Percentiles rank a stretch among this genome's conserved stretches.
Evolutionary conservation across 2,329 filamentous ascomycete species (phyloP).

Genomic region (Alternaria sp.): DNA sequence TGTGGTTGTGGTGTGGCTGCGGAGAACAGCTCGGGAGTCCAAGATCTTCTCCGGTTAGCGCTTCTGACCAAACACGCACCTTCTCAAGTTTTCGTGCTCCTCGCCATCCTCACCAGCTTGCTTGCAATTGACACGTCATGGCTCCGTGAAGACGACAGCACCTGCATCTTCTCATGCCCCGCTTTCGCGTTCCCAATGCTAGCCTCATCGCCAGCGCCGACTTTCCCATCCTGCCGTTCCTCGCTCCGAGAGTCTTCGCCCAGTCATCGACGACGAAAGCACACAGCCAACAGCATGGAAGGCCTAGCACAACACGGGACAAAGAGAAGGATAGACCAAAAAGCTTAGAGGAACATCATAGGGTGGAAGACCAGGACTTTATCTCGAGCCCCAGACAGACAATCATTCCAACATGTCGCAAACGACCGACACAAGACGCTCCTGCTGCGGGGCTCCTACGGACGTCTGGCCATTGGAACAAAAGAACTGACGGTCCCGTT

Average conservation of each 20-base stretch:
- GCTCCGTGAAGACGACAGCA: slow-evolving; percentile 35
- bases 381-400: neutral
- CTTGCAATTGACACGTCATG: slow-evolving; percentile 30
- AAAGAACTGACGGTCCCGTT: neutral
- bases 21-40: slow-evolving; percentile 28
- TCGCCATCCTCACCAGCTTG: slow-evolving; percentile 4
- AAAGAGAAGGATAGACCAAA: slow-evolving; percentile 12
- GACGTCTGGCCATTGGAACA: neutral
- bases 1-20: slow-evolving; percentile 11
- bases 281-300: slow-evolving; percentile 17
- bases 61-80: slow-evolving; percentile 22
- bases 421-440: neutral
- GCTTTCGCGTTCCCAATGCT: slow-evolving; percentile 37
- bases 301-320: slow-evolving; percentile 14
- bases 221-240: slow-evolving; percentile 46
- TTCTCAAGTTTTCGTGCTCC: slow-evolving; percentile 22
- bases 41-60: slow-evolving; percentile 20
- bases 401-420: neutral
- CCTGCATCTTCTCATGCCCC: slow-evolving; percentile 39
- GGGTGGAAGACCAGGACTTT: neutral
- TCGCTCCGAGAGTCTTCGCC: slow-evolving; percentile 46
- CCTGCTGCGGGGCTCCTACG: slow-evolving; percentile 5
- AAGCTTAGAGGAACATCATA: neutral
- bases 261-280: slow-evolving; percentile 23
- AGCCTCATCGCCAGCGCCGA: slow-evolving; percentile 41